Evolutionary conservation across 805 yeast genomes (phyloP).

Genomic region (Saturnispora sekii): DNA sequence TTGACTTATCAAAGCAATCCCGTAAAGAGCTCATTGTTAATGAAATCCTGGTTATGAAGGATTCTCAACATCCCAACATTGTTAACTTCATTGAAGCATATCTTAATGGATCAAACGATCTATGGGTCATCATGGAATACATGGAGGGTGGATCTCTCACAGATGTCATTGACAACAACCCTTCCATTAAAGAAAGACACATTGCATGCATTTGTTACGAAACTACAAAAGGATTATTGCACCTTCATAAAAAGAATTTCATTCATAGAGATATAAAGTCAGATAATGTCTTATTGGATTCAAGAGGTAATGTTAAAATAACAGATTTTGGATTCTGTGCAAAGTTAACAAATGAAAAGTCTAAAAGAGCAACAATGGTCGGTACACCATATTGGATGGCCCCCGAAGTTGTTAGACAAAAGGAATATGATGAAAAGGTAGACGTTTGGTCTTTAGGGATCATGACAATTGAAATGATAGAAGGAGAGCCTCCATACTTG

Average conservation of each 20-base stretch:
- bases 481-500: slow-evolving; percentile 96
- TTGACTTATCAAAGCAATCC: slow-evolving; percentile 86
- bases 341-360: slow-evolving; percentile 68
- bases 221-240: slow-evolving; percentile 84
- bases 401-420: slow-evolving; percentile 92
- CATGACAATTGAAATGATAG: slow-evolving; percentile 98
- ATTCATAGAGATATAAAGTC: slow-evolving; percentile 97
- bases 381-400: slow-evolving; percentile 99
- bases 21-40: slow-evolving; percentile 91
- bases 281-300: slow-evolving; percentile 82
- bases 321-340: slow-evolving; percentile 98
- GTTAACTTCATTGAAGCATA: slow-evolving; percentile 92
- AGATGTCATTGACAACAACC: slow-evolving; percentile 88
- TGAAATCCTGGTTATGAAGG: slow-evolving; percentile 95
- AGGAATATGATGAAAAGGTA: slow-evolving; percentile 93
- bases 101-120: slow-evolving; percentile 63
- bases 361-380: slow-evolving; percentile 95
- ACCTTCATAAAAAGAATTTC: slow-evolving; percentile 82
- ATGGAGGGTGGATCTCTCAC: slow-evolving; percentile 99
- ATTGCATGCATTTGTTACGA: slow-evolving; percentile 88
- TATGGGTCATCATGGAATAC: slow-evolving; percentile 99
- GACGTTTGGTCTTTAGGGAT: slow-evolving; percentile 98
- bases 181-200: slow-evolving; percentile 71
- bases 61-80: slow-evolving; percentile 86
- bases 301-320: slow-evolving; percentile 77